Percentiles rank a stretch among this genome's conserved stretches.
Conservation (phyloP, 495 filamentous ascomycete genomes). For the Neurospora sp. region DNA sequence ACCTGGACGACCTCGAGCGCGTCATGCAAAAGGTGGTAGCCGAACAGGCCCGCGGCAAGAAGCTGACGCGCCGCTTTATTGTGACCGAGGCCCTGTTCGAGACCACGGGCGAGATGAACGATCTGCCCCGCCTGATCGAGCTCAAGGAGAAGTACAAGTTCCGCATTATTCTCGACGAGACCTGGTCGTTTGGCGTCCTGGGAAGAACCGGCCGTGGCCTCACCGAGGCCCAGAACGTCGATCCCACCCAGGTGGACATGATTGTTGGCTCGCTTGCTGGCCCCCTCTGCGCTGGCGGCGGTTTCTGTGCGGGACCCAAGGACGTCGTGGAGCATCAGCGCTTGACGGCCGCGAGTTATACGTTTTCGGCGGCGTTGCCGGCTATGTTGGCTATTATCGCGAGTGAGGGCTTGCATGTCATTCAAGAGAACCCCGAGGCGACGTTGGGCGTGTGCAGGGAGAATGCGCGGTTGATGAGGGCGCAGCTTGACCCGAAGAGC, state of each 20-base stretch:
- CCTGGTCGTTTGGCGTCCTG: slow-evolving; percentile 89
- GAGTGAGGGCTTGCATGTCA: slow-evolving; percentile 71
- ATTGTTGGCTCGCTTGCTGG: slow-evolving; percentile 88
- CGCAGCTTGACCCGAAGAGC: slow-evolving; percentile 82
- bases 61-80: slow-evolving; percentile 85
- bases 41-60: slow-evolving; percentile 73
- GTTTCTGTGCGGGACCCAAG: slow-evolving; percentile 82
- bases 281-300: slow-evolving; percentile 81
- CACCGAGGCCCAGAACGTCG: slow-evolving; percentile 93
- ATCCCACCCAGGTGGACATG: slow-evolving; percentile 85
- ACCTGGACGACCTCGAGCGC: slow-evolving; percentile 84
- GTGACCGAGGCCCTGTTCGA: slow-evolving; percentile 95
- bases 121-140: slow-evolving; percentile 81
- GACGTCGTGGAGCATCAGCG: slow-evolving; percentile 95
- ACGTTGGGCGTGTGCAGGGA: slow-evolving; percentile 61
- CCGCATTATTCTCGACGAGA: slow-evolving; percentile 93
- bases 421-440: slow-evolving; percentile 75
- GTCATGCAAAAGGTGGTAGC: slow-evolving; percentile 77
- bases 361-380: slow-evolving; percentile 87
- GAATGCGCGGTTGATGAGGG: slow-evolving; percentile 68
- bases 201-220: slow-evolving; percentile 83
- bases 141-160: slow-evolving; percentile 93
- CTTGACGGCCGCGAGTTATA: slow-evolving; percentile 80
- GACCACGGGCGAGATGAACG: slow-evolving; percentile 72
- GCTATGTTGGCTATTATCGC: slow-evolving; percentile 92